Base-by-base conservation (phyloP, 1,284 basidiomycete genomes). In the Trametes pubescens region DNA sequence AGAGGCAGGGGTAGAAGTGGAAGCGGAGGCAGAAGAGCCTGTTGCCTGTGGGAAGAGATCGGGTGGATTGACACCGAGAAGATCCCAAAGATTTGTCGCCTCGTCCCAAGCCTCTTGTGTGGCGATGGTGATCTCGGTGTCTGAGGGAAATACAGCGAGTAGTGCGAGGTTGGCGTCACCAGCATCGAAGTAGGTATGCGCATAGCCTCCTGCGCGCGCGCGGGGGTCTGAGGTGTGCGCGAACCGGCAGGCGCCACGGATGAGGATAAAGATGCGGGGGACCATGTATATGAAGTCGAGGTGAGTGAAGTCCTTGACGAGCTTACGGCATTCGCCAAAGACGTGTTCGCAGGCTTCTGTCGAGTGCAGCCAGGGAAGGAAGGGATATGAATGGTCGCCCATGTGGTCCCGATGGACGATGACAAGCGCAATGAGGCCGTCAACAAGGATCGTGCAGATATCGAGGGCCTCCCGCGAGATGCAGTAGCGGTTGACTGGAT, bases 281-380 rank as follows among this genome's bases (percentile, higher is more conserved):
- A 76, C 56, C 66, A 80, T 75, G 26, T 75, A 69, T 7, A 73
- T 21, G 46, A 78, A 74, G 62, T 81, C 74, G 5, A 73, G 68
- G 49, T 72, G 52, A 0, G 77, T 77, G 68, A 81, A 81, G 60
- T 81, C 79, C 10, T 72, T 71, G 22, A 77, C 55, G 1, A 79
- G 61, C 53, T 76, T 68, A 0, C 77, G 75, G 8, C 63, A 38
- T 16, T 69, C 64, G 0, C 76, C 76, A 65, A 81, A 81, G 8
- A 72, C 49, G 64, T 82, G 80, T 57, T 82, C 78, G 57, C 73
- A 75, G 0, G 70, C 49, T 57, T 80, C 76, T 0, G 67, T 81
- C 0, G 75, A 76, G 49, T 77, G 74, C 0, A 80, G 65, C 80
- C 80, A 78, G 0, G 72, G 74, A 1, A 76, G 61, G 0, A 44